These are phyloP conservation scores for Iris macrosiphon DNA, from an alignment of 106 monocot genomes.

Conservation along the genomic window DNA sequence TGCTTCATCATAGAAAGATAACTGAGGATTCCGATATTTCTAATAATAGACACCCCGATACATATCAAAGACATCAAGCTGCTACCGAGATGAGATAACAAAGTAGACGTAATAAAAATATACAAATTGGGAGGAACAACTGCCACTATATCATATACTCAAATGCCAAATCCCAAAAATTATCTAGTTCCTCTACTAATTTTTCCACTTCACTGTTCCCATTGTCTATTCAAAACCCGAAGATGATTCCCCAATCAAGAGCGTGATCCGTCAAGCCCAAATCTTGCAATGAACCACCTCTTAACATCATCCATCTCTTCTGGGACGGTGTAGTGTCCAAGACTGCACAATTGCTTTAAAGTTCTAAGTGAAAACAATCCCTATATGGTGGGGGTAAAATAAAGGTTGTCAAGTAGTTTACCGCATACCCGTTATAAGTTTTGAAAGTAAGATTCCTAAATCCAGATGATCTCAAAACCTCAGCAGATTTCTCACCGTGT, in stretches of 20 bases:
- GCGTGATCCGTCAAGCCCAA: slow-evolving; percentile 56
- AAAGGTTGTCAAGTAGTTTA: neutral
- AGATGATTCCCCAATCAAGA: neutral
- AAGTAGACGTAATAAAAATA: no score
- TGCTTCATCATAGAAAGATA: no score
- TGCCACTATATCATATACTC: no score
- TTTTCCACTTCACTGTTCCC: no score
- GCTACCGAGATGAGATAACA: no score
- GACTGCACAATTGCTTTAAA: slow-evolving; percentile 42
- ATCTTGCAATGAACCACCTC: slow-evolving; percentile 59
- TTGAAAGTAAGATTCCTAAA: slow-evolving; percentile 62
- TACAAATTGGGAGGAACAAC: no score
- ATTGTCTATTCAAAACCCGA: no score
- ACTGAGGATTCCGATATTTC: no score
- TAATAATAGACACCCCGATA: no score
- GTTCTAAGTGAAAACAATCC: neutral
- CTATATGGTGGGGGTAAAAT: neutral
- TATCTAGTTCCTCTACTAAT: no score
- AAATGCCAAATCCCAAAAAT: no score
- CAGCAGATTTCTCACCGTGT: slow-evolving; percentile 70
- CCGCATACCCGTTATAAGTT: slow-evolving; percentile 57
- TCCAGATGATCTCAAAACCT: slow-evolving; percentile 45
- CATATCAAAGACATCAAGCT: no score
- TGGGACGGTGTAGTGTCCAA: slow-evolving; percentile 84
- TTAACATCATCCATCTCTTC: slow-evolving; percentile 95